phyloP scores from a whole-genome alignment of 768 basidiomycete genomes.

The Tubosaeta sp. region DNA sequence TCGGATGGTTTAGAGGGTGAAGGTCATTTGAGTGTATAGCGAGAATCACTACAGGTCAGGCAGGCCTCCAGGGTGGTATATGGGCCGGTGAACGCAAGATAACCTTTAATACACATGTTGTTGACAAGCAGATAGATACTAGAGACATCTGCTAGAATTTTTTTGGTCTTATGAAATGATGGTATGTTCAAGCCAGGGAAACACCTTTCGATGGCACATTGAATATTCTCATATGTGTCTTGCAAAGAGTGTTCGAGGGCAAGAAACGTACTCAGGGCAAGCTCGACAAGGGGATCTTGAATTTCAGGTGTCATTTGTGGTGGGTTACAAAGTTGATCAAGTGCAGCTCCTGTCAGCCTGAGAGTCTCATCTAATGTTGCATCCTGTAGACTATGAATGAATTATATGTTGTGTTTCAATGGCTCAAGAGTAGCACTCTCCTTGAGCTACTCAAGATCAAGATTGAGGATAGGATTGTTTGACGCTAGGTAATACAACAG shows the following conservation, averaged over 20 bases:
- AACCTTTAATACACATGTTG: background rate
- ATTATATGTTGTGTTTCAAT: background rate
- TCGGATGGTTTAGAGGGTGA: background rate
- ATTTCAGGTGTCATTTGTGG: background rate
- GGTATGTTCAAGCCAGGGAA: background rate
- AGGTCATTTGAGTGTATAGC: background rate
- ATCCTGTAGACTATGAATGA: background rate
- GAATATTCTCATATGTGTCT: background rate
- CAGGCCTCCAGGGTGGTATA: background rate
- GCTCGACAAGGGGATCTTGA: too few relatives aligned
- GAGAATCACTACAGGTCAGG: background rate
- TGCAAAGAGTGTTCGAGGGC: background rate
- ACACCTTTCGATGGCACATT: background rate
- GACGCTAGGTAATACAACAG: background rate
- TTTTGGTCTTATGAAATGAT: background rate
- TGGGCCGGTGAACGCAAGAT: background rate
- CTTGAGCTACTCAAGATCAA: background rate
- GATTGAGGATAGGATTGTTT: background rate
- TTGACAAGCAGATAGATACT: background rate
- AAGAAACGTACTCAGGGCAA: too few relatives aligned
- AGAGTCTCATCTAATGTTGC: background rate
- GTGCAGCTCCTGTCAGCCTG: background rate
- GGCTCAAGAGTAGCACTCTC: background rate
- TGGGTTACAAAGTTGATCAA: background rate
- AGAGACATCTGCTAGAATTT: background rate